Evolutionary conservation across 306 rosid species (phyloP).

Genomic region (Rosa rugosa): DNA sequence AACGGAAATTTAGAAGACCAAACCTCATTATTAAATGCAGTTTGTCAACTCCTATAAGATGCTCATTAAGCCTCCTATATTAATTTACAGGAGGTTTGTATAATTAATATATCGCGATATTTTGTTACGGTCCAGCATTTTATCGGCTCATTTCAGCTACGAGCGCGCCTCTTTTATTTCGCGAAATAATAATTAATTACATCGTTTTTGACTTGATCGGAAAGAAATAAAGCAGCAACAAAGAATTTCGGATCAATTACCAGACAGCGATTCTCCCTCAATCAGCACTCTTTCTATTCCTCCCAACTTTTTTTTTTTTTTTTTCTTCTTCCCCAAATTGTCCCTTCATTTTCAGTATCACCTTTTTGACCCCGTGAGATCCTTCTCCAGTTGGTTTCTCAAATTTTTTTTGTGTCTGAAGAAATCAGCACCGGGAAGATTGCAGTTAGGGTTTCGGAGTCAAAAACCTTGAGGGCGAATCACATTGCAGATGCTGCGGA

Average conservation of each 20-base stretch:
- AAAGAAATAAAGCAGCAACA: background rate
- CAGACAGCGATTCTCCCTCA: background rate
- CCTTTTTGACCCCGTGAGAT: background rate
- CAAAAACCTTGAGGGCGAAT: background rate
- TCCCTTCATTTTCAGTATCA: background rate
- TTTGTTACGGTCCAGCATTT: background rate
- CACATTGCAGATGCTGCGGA: background rate
- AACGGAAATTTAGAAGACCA: too few species aligned
- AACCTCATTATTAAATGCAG: too few species aligned
- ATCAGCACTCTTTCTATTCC: background rate
- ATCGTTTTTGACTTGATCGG: background rate
- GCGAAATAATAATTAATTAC: background rate
- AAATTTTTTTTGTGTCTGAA: background rate
- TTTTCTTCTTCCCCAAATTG: background rate
- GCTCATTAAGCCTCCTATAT: too few species aligned
- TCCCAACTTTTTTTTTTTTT: background rate
- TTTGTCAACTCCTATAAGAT: too few species aligned
- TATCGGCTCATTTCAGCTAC: background rate
- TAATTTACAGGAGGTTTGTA: too few species aligned
- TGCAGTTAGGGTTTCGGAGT: conserved; percentile 10
- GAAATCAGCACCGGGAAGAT: background rate
- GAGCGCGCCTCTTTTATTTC: background rate
- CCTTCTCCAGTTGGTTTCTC: background rate
- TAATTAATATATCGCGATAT: background rate
- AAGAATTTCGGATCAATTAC: background rate